Evolutionary conservation across 192 early-diverging fungal species (phyloP).

Genomic region (Backusella mclennaniae): DNA sequence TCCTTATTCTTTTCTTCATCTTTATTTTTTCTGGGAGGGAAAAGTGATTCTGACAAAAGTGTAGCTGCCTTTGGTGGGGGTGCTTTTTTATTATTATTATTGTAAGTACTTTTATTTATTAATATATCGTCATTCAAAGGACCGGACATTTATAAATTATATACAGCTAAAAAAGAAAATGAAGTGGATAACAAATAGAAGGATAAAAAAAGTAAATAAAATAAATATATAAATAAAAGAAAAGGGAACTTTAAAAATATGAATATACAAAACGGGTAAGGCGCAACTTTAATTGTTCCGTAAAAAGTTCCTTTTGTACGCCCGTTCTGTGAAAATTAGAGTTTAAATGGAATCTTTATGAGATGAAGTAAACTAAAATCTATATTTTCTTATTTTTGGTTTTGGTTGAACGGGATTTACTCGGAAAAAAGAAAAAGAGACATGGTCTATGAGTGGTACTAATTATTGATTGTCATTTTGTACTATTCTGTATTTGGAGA

Average conservation of each 20-base stretch:
- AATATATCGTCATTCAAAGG: background rate
- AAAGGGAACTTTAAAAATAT: background rate
- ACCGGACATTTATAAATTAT: background rate
- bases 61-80: slow-evolving; percentile 30
- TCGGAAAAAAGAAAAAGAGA: too few relatives aligned
- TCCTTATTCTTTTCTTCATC: slow-evolving; percentile 38
- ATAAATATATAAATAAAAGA: background rate
- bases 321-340: too few relatives aligned
- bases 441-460: too few relatives aligned
- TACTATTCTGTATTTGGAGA: too few relatives aligned
- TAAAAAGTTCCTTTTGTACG: background rate
- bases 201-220: background rate
- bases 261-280: background rate
- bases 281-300: background rate
- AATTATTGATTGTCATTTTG: too few relatives aligned
- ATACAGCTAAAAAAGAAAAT: background rate
- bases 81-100: background rate
- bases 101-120: background rate
- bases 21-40: slow-evolving; percentile 36
- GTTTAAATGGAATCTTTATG: too few relatives aligned
- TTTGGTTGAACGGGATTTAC: too few relatives aligned
- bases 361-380: too few relatives aligned
- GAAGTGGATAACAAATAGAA: background rate
- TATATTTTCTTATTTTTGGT: too few relatives aligned
- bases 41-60: slow-evolving; percentile 34